These are phyloP conservation scores for Alternaria longipes DNA, from an alignment of 2,329 filamentous ascomycete species.

Conservation along the genomic window DNA sequence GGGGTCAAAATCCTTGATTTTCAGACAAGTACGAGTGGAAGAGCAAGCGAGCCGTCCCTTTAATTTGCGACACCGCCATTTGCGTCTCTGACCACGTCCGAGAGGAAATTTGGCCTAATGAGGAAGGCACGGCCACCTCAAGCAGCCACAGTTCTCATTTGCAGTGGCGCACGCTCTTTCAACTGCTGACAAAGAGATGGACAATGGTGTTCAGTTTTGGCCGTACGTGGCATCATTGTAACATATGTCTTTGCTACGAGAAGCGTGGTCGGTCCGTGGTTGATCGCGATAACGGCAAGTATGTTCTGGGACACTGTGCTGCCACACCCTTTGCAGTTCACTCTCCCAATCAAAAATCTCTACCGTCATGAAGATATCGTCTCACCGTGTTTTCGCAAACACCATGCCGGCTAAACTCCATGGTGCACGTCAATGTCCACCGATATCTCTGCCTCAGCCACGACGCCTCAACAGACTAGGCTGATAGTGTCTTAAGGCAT, in stretches of 20 bases:
- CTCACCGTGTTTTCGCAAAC: constrained; percentile 4
- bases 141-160: constrained; percentile 29
- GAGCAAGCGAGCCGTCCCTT: background rate
- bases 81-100: background rate
- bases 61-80: constrained; percentile 24
- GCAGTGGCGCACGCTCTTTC: constrained; percentile 4
- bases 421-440: constrained; percentile 1
- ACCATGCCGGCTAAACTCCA: constrained; percentile 5
- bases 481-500: constrained; percentile 5
- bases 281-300: background rate
- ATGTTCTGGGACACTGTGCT: background rate
- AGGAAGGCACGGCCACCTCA: constrained; percentile 29
- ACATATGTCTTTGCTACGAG: background rate
- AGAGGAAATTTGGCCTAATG: background rate
- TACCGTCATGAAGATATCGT: background rate
- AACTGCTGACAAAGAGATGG: background rate
- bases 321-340: background rate
- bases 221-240: background rate
- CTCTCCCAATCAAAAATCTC: background rate
- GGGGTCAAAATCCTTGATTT: constrained; percentile 4
- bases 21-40: background rate
- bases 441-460: constrained; percentile 14
- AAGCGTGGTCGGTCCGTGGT: background rate
- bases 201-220: background rate
- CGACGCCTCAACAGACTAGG: constrained; percentile 1